phyloP scores from a whole-genome alignment of 139 green algal genomes.

The Asterochloris erici region DNA sequence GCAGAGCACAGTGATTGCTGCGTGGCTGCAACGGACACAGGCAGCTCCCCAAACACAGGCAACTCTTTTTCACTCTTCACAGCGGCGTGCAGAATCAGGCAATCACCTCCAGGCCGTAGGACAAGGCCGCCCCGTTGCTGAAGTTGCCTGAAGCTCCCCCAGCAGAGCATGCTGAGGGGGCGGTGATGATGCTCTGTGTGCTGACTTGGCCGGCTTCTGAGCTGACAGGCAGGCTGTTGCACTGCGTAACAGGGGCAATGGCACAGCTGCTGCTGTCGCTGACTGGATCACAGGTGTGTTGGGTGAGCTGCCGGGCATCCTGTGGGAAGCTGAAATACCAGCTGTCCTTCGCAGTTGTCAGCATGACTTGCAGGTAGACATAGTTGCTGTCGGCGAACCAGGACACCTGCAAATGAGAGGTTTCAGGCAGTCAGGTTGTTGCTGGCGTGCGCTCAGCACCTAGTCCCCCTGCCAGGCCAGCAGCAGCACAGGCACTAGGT shows the following conservation, averaged over 20 bases:
- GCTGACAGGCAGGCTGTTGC: not conserved
- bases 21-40: not conserved
- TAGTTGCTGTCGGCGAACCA: conserved; percentile 19
- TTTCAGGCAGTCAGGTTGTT: not conserved
- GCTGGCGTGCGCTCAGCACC: not conserved
- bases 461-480: not conserved
- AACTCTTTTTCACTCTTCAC: not conserved
- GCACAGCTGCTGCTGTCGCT: not conserved
- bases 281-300: not conserved
- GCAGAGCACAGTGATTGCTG: not conserved
- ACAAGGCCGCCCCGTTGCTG: not conserved
- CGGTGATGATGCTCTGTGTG: conserved; percentile 6
- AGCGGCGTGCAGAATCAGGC: not conserved
- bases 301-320: not conserved
- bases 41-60: not conserved
- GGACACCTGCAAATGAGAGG: not conserved
- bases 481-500: too few species aligned
- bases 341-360: not conserved
- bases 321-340: conserved; percentile 19
- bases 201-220: not conserved
- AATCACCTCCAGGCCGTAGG: conserved; percentile 21
- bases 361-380: conserved; percentile 9
- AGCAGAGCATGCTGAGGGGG: conserved; percentile 3
- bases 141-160: not conserved
- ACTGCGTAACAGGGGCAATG: not conserved